phyloP scores from a whole-genome alignment of 257 asterid genomes.

The Osmanthus fragrans region DNA sequence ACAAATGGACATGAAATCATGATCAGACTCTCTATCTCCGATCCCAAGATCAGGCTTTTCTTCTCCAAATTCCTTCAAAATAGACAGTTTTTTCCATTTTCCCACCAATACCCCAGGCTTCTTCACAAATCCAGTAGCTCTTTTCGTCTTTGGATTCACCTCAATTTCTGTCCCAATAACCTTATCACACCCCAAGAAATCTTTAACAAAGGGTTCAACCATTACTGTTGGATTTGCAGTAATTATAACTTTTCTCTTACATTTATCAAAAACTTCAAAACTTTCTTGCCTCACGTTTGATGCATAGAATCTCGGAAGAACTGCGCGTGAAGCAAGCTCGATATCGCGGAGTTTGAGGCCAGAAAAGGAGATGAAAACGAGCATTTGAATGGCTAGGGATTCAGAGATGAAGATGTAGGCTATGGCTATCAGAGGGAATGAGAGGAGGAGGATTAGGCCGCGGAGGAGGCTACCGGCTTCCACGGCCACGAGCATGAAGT shows the following conservation, averaged over 20 bases:
- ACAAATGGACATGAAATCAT: conserved; percentile 95
- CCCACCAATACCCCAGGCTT: conserved; percentile 91
- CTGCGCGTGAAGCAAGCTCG: conserved; percentile 93
- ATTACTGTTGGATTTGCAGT: conserved; percentile 94
- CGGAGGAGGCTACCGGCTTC: conserved; percentile 96
- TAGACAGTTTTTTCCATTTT: conserved; percentile 69
- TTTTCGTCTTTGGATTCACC: conserved; percentile 80
- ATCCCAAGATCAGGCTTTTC: conserved; percentile 82
- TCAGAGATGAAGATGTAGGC: conserved; percentile 81
- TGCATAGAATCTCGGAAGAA: conserved; percentile 83
- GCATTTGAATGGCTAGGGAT: conserved; percentile 79
- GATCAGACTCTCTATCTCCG: conserved; percentile 91
- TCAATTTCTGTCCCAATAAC: conserved; percentile 97
- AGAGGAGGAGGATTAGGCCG: conserved; percentile 77
- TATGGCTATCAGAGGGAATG: conserved; percentile 73
- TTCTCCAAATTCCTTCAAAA: conserved; percentile 80
- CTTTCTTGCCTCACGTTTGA: conserved; percentile 80
- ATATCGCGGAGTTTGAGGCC: conserved; percentile 80
- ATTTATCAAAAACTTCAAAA: conserved; percentile 70
- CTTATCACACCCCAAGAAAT: conserved; percentile 83
- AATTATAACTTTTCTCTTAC: conserved; percentile 77
- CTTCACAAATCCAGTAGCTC: conserved; percentile 88
- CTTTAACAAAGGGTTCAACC: conserved; percentile 95
- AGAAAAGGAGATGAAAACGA: conserved; percentile 75
- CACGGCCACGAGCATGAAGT: conserved; percentile 91